Evolutionary conservation across 1,284 basidiomycete species (phyloP), one percentile per base, ranked within the genome.

Genomic region (Prillingera fragicola): DNA sequence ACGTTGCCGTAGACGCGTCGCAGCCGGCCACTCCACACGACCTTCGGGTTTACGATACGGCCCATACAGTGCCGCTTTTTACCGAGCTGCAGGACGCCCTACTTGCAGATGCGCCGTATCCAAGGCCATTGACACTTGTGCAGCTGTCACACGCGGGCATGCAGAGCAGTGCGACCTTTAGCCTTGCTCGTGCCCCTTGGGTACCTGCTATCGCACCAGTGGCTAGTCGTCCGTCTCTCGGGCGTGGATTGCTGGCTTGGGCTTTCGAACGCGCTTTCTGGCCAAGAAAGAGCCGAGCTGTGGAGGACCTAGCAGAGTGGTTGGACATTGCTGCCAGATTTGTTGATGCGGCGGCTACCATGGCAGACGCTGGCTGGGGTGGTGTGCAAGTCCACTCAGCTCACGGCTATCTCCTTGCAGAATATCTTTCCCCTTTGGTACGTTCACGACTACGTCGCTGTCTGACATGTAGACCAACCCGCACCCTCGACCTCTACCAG

Each of bases 111-210:
- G 38, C 40, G 26, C 37, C 41, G 13, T 33, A 38, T 9, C 24
- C 52, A 4, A 17, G 37, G 22, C 63, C 73, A 0, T 54, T 74
- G 2, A 61, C 66, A 1, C 56, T 78, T 17, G 81, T 92, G 74
- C 92, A 97, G 63, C 73, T 97, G 33, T 87, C 78, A 27, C 92
- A 97, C 63, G 73, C 81, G 0, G 92, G 92, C 3, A 78, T 92
- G 18, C 92, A 97, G 67, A 88, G 87, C 8, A 75, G 9, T 79
- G 81, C 60, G 58, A 73, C 56, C 5, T 52, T 56, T 25, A 53
- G 54, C 27, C 37, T 65, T 17, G 55, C 62, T n/a, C 59, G 67
- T 9, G 27, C 47, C 21, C 63, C 65, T 4, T 63, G 62, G 38
- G 41, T 56, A 12, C 72, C 78, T 2, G 81, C 90, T 0, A 62